phyloP scores from a whole-genome alignment of 1,284 basidiomycete genomes.

The Boletus hoseneyae region DNA sequence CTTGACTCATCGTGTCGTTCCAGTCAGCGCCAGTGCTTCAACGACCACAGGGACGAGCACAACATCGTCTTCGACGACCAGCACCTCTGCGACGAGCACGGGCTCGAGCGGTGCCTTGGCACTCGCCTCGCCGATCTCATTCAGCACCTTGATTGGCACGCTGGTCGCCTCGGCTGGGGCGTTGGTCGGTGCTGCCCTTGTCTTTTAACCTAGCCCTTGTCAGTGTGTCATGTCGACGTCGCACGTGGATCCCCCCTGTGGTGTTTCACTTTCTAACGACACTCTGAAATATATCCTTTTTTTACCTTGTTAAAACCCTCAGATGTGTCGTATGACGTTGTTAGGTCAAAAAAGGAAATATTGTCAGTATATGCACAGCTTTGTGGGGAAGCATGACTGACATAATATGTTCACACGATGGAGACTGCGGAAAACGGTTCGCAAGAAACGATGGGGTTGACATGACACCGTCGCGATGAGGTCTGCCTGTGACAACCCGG shows the following conservation, averaged over 20 bases:
- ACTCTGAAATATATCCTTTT: not conserved
- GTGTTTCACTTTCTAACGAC: not conserved
- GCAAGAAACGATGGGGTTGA: too few species aligned
- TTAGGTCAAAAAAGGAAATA: not conserved
- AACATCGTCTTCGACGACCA: not conserved
- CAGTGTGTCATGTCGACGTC: not conserved
- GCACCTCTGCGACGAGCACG: not conserved
- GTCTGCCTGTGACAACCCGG: too few species aligned
- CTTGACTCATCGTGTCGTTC: not conserved
- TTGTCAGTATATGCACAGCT: not conserved
- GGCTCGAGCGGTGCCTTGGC: slow-evolving; percentile 20
- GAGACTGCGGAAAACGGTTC: too few species aligned
- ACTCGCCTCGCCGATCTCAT: slow-evolving; percentile 15
- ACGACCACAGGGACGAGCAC: not conserved
- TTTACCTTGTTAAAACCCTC: not conserved
- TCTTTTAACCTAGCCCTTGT: slow-evolving; percentile 16
- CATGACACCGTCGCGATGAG: too few species aligned
- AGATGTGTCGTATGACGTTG: slow-evolving; percentile 2
- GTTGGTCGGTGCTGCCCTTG: slow-evolving; percentile 25
- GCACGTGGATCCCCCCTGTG: too few species aligned
- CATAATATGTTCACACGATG: too few species aligned
- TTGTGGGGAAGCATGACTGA: not conserved
- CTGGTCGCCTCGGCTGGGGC: slow-evolving; percentile 28
- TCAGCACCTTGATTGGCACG: slow-evolving; percentile 20
- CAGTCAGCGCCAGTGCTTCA: not conserved